phyloP scores from a whole-genome alignment of 1,284 basidiomycete species.

The Singerocomus rubriflavus region DNA sequence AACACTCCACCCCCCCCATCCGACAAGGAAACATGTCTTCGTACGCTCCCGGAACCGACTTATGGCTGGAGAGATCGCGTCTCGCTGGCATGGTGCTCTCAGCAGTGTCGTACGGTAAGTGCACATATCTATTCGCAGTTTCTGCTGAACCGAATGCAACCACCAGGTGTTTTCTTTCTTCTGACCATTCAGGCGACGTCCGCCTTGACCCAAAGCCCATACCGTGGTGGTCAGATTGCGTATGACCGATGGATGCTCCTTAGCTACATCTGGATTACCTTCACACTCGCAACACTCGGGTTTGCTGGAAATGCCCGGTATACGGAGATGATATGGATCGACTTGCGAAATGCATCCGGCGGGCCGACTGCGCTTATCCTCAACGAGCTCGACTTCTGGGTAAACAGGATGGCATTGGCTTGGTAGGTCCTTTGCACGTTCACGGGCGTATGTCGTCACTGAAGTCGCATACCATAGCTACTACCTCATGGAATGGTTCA shows the following conservation, averaged over 20 bases:
- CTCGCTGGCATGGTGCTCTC: constrained; percentile 25
- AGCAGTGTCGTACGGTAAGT: constrained; percentile 22
- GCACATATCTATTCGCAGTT: neutral
- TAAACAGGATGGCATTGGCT: constrained; percentile 25
- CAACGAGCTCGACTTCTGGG: constrained; percentile 23
- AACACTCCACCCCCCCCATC: neutral
- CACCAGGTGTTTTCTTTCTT: constrained; percentile 21
- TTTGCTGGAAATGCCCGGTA: constrained; percentile 32
- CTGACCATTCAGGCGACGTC: constrained; percentile 20
- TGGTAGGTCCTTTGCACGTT: constrained; percentile 17
- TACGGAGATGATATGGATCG: constrained; percentile 36
- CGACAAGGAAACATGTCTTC: constrained; percentile 17
- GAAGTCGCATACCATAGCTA: constrained; percentile 12
- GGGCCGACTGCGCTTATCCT: constrained; percentile 26
- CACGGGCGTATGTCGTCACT: neutral
- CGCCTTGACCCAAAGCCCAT: constrained; percentile 9
- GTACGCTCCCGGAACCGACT: constrained; percentile 17
- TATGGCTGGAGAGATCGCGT: constrained; percentile 29
- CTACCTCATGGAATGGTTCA: constrained; percentile 29
- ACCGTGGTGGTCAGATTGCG: neutral
- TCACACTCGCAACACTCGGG: constrained; percentile 30
- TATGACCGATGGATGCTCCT: constrained; percentile 12
- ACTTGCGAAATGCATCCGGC: constrained; percentile 23
- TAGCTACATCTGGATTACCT: constrained; percentile 27
- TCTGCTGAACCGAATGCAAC: neutral